These are phyloP conservation scores for Metrosideros polymorpha DNA, from an alignment of 441 rosid genomes.

Conservation along the genomic window DNA sequence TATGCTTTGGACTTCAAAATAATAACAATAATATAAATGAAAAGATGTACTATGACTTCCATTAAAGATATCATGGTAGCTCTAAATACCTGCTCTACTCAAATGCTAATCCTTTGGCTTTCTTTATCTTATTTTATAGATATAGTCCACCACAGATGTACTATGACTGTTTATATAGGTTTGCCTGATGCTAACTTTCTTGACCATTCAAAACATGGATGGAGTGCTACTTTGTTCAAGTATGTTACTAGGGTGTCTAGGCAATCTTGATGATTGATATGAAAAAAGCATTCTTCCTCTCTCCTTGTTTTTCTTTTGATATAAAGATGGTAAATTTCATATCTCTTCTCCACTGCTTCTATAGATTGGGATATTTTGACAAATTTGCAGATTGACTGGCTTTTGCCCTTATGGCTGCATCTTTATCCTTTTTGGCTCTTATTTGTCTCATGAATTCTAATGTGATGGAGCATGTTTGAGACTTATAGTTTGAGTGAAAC, in stretches of 20 bases:
- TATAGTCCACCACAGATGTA: not conserved
- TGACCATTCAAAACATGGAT: not conserved
- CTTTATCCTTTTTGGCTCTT: not conserved
- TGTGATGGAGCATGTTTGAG: not conserved
- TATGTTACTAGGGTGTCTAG: not conserved
- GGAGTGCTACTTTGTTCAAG: not conserved
- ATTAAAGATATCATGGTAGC: not conserved
- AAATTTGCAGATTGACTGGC: not conserved
- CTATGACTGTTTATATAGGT: not conserved
- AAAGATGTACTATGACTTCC: not conserved
- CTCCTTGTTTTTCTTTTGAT: not conserved
- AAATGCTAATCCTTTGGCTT: not conserved
- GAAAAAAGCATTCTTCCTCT: not conserved
- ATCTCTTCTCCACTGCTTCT: not conserved
- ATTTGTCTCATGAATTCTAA: not conserved
- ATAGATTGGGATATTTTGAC: not conserved
- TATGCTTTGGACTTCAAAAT: not conserved
- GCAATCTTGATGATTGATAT: not conserved
- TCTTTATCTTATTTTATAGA: not conserved
- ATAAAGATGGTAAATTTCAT: not conserved
- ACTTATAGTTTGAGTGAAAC: not conserved
- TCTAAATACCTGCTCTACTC: not conserved
- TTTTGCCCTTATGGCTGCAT: not conserved
- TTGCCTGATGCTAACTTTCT: not conserved
- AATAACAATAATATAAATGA: not conserved